Evolutionary conservation across 345 rosid species (phyloP).

Genomic region (Pseudoturritis turrita): DNA sequence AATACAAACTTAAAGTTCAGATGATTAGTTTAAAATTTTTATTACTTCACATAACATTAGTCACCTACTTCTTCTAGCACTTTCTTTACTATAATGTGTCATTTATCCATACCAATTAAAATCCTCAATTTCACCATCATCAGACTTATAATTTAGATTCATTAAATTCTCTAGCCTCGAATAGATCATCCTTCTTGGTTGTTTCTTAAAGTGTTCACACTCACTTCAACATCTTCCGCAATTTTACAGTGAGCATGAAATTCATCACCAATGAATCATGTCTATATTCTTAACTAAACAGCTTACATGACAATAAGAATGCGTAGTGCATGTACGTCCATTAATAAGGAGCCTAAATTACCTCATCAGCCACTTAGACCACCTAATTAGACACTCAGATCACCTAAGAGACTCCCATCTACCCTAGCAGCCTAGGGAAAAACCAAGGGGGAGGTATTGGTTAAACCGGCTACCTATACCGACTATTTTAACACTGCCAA

Average conservation of each 20-base stretch:
- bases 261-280: background rate
- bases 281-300: background rate
- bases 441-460: background rate
- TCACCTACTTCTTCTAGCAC: background rate
- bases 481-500: background rate
- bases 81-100: background rate
- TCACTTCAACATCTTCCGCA: background rate
- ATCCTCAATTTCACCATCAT: background rate
- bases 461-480: background rate
- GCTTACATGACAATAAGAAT: background rate
- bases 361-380: background rate
- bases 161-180: background rate
- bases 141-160: background rate
- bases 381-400: background rate
- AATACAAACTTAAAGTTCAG: background rate
- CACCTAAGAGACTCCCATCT: constrained; percentile 7
- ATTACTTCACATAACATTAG: background rate
- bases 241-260: background rate
- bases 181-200: background rate
- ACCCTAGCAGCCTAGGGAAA: constrained; percentile 5
- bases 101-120: background rate
- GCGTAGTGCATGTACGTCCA: background rate
- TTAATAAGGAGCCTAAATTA: no score
- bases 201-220: background rate
- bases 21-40: background rate